Evolutionary conservation across 495 filamentous ascomycete genomes (phyloP).

Genomic region (Penicillium atrosanguineum): DNA sequence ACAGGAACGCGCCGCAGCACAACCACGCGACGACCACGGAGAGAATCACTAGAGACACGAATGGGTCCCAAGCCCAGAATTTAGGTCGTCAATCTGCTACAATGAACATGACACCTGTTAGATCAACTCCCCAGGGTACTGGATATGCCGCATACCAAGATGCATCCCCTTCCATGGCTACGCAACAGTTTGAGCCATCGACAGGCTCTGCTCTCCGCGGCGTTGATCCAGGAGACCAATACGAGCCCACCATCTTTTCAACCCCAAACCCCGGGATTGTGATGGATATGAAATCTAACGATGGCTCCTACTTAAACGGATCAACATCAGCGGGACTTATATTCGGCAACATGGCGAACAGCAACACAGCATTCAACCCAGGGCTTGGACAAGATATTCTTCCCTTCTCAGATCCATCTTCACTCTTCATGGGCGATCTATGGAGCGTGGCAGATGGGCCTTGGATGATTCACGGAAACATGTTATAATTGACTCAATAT

Average conservation of each 20-base stretch:
- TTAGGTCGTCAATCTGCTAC: not conserved
- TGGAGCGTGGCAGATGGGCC: slow-evolving; percentile 44
- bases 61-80: not conserved
- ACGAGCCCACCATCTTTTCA: slow-evolving; percentile 9
- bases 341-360: slow-evolving; percentile 22
- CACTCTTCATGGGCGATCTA: slow-evolving; percentile 29
- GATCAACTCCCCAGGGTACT: not conserved
- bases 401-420: slow-evolving; percentile 19
- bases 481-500: not conserved
- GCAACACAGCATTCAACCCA: slow-evolving; percentile 13
- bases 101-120: not conserved
- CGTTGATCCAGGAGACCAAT: not conserved
- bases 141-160: not conserved
- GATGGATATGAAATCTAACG: not conserved
- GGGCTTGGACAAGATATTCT: slow-evolving; percentile 15
- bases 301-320: not conserved
- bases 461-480: slow-evolving; percentile 38
- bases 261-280: slow-evolving; percentile 1
- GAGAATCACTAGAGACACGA: not conserved
- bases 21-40: not conserved
- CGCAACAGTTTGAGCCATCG: not conserved
- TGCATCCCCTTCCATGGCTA: not conserved
- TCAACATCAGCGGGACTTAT: slow-evolving; percentile 22
- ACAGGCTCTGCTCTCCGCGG: not conserved
- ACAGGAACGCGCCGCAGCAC: not conserved